A percentile compares a stretch with the other conserved stretches of the same genome.
phyloP scores from a whole-genome alignment of 176 grass and related monocot species.

The Cocos nucifera region DNA sequence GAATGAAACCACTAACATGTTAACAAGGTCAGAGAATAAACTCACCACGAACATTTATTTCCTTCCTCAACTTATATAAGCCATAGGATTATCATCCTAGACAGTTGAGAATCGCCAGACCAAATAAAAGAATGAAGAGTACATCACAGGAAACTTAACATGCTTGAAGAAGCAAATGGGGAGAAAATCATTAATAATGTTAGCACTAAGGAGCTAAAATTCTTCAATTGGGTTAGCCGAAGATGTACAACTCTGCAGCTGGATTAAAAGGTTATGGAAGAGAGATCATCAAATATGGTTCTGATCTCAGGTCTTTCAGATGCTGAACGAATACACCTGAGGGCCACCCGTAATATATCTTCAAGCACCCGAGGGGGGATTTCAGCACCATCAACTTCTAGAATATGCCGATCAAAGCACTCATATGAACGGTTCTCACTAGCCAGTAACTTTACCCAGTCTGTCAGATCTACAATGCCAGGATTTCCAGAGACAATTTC shows the following conservation, averaged over 20 bases:
- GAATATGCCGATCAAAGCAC: slow-evolving; percentile 55
- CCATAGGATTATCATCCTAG: slow-evolving; percentile 34
- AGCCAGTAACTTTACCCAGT: slow-evolving; percentile 77
- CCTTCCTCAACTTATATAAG: slow-evolving; percentile 34
- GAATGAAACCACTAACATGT: no score
- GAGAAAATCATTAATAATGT: slow-evolving; percentile 26
- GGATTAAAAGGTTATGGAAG: slow-evolving; percentile 28
- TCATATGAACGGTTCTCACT: slow-evolving; percentile 48
- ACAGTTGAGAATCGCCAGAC: slow-evolving; percentile 21
- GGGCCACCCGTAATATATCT: slow-evolving; percentile 55
- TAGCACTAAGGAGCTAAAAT: slow-evolving; percentile 24
- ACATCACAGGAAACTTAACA: slow-evolving; percentile 16
- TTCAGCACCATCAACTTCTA: slow-evolving; percentile 19
- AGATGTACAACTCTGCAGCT: slow-evolving; percentile 45
- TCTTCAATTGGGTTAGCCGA: slow-evolving; percentile 24
- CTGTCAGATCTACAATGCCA: slow-evolving; percentile 71
- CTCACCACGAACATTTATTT: slow-evolving; percentile 17
- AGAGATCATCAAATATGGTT: slow-evolving; percentile 77
- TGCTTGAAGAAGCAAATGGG: no score
- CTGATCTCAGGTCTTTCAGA: slow-evolving; percentile 72
- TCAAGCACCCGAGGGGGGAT: slow-evolving; percentile 26
- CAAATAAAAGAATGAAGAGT: slow-evolving; percentile 40
- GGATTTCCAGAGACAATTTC: slow-evolving; percentile 62
- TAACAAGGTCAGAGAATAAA: no score
- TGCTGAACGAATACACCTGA: slow-evolving; percentile 63